These are phyloP conservation scores for Polygonum aviculare DNA, from an alignment of 148 eudicot species.

Conservation along the genomic window DNA sequence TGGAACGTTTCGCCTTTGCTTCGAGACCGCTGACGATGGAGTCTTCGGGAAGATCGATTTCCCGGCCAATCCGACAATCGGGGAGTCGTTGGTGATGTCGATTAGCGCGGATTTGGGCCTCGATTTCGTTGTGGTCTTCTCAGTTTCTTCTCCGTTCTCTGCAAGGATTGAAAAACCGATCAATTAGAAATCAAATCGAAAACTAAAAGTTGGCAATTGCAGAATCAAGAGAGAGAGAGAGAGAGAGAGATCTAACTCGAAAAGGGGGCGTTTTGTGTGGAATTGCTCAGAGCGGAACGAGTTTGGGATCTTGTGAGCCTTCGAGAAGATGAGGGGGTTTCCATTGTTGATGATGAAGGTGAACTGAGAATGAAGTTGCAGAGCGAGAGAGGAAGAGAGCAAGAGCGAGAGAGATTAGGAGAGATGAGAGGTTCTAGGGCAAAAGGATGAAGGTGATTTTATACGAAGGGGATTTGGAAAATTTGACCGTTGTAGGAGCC, in stretches of 20 bases:
- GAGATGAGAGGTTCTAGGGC: neutral
- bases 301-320: constrained; percentile 66
- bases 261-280: constrained; percentile 9
- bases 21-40: constrained; percentile 48
- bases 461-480: neutral
- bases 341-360: constrained; percentile 32
- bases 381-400: neutral
- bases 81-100: constrained; percentile 91
- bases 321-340: constrained; percentile 68
- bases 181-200: neutral
- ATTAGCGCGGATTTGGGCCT: constrained; percentile 35
- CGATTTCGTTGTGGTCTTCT: constrained; percentile 20
- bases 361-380: neutral
- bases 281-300: constrained; percentile 14
- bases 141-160: constrained; percentile 55
- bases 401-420: neutral
- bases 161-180: constrained; percentile 7
- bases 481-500: constrained; percentile 13
- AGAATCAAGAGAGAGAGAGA: neutral
- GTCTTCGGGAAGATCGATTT: constrained; percentile 35
- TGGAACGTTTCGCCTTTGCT: constrained; percentile 25
- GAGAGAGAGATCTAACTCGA: constrained; percentile 17
- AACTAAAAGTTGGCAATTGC: neutral
- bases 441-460: neutral
- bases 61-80: constrained; percentile 69